phyloP scores from a whole-genome alignment of 495 filamentous ascomycete species.

The Sphaerosporella brunnea region DNA sequence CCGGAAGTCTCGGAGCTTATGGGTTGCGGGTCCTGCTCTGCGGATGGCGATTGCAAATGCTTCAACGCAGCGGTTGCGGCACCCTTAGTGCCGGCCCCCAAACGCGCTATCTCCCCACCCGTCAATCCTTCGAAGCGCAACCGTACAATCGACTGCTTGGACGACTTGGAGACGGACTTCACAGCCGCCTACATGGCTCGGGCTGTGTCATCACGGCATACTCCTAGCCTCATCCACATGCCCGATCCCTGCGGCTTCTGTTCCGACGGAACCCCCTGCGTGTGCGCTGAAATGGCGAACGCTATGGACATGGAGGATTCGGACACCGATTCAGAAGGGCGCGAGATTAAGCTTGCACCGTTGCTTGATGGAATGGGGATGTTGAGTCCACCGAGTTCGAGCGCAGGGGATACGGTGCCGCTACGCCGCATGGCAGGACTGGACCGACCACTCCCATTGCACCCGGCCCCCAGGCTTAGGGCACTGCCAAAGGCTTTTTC shows the following conservation, averaged over 20 bases:
- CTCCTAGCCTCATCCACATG: conserved; percentile 19
- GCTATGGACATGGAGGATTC: conserved; percentile 20
- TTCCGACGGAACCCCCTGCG: conserved; percentile 63
- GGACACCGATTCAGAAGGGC: conserved; percentile 10
- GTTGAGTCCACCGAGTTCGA: not conserved
- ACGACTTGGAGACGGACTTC: conserved; percentile 28
- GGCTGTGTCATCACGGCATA: conserved; percentile 19
- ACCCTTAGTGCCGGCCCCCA: not conserved
- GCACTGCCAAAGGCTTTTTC: not conserved
- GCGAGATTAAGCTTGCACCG: conserved; percentile 4
- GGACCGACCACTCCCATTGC: conserved; percentile 9
- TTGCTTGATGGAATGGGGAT: not conserved
- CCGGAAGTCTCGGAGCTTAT: conserved; percentile 22
- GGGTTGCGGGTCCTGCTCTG: conserved; percentile 36
- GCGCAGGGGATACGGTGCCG: not conserved
- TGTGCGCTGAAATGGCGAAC: conserved; percentile 57
- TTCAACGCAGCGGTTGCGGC: conserved; percentile 32
- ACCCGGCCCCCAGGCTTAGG: not conserved
- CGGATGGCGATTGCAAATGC: conserved; percentile 35
- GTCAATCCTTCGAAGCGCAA: conserved; percentile 13
- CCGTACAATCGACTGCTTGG: conserved; percentile 12
- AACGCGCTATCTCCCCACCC: conserved; percentile 7
- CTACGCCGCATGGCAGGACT: conserved; percentile 5
- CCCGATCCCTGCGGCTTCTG: conserved; percentile 74
- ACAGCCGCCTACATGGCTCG: conserved; percentile 28